Evolutionary conservation across 2,329 filamentous ascomycete genomes (phyloP).

Genomic region (Aspergillus cejpii): DNA sequence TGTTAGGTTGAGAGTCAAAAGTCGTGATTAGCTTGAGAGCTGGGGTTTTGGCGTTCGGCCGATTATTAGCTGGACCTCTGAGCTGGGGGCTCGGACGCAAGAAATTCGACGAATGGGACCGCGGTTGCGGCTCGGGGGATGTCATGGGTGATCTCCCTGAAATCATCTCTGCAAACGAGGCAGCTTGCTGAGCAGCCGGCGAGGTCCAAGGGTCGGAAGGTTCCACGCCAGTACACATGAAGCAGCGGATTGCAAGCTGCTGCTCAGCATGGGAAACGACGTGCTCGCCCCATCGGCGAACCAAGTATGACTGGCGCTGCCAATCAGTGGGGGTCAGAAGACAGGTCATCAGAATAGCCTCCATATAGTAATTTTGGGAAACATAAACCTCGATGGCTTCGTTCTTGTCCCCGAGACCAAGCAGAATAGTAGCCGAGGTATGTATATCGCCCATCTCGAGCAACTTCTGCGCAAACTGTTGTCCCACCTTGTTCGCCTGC

Average conservation of each 20-base stretch:
- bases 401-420: constrained; percentile 84
- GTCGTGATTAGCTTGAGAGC: constrained; percentile 87
- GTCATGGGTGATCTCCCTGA: constrained; percentile 35
- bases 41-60: constrained; percentile 67
- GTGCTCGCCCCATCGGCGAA: constrained; percentile 92
- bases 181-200: constrained; percentile 63
- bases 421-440: constrained; percentile 83
- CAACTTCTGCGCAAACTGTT: constrained; percentile 82
- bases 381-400: constrained; percentile 96
- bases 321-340: constrained; percentile 77
- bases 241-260: constrained; percentile 84
- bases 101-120: constrained; percentile 14
- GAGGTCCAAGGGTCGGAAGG: constrained; percentile 83
- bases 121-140: constrained; percentile 53
- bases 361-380: constrained; percentile 84
- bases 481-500: constrained; percentile 82
- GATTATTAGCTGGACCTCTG: constrained; percentile 47
- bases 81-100: constrained; percentile 22
- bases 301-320: constrained; percentile 80
- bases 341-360: constrained; percentile 82
- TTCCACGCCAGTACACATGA: constrained; percentile 82
- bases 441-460: constrained; percentile 87
- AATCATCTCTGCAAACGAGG: constrained; percentile 36
- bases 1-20: constrained; percentile 54
- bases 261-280: constrained; percentile 81